Conservation (phyloP, 2,329 filamentous ascomycete genomes). For the Cryphonectria parasitica region DNA sequence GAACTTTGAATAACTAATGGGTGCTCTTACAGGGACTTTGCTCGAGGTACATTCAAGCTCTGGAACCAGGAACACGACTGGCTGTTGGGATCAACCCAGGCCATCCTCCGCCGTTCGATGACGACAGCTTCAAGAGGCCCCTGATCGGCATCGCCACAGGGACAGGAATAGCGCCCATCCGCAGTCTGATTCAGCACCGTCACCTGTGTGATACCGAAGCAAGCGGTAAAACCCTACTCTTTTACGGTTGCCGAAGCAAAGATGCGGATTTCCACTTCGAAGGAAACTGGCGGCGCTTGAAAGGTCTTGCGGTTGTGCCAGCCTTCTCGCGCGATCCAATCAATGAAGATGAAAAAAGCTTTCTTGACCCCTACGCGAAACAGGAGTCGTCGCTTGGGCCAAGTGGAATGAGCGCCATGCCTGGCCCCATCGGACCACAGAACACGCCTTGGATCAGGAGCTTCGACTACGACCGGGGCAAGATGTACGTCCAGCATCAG, state of each 20-base stretch:
- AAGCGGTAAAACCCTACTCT: slow-evolving; percentile 60
- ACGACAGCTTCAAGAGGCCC: slow-evolving; percentile 50
- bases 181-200: slow-evolving; percentile 81
- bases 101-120: slow-evolving; percentile 50
- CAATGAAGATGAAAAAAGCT: slow-evolving; percentile 8
- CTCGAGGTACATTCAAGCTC: slow-evolving; percentile 77
- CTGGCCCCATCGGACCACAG: slow-evolving; percentile 16
- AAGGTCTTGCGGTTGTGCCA: slow-evolving; percentile 42
- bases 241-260: slow-evolving; percentile 83
- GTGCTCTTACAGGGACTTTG: slow-evolving; percentile 66
- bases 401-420: background rate
- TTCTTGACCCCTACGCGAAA: slow-evolving; percentile 19
- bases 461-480: slow-evolving; percentile 39
- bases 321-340: slow-evolving; percentile 54
- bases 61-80: slow-evolving; percentile 62
- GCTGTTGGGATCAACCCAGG: slow-evolving; percentile 61
- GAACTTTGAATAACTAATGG: background rate
- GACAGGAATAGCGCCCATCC: slow-evolving; percentile 84
- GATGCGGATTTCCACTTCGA: slow-evolving; percentile 80
- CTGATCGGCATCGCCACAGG: slow-evolving; percentile 82
- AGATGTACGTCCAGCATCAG: slow-evolving; percentile 61
- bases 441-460: slow-evolving; percentile 29
- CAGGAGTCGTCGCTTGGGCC: slow-evolving; percentile 5
- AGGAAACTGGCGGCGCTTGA: slow-evolving; percentile 66
- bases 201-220: slow-evolving; percentile 34